Evolutionary conservation across 768 basidiomycete species (phyloP).

Genomic region (Boletus edulis): DNA sequence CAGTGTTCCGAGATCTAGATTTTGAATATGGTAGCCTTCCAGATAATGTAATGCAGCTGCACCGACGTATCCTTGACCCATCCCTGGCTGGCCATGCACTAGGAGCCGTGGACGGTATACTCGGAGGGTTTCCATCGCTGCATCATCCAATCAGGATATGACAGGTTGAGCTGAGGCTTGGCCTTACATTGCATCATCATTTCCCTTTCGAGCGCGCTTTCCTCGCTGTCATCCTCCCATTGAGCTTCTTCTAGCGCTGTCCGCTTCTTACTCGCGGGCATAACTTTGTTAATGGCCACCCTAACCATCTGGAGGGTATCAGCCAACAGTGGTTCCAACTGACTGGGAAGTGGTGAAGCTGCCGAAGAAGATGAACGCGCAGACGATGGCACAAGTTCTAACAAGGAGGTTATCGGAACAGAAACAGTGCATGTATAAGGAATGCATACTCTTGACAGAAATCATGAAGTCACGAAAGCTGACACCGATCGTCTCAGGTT

Average conservation of each 20-base stretch:
- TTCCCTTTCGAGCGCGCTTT: constrained; percentile 87
- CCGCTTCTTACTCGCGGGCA: constrained; percentile 79
- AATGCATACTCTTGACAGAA: constrained; percentile 81
- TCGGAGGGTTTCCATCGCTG: constrained; percentile 89
- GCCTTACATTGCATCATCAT: constrained; percentile 80
- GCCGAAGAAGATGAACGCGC: constrained; percentile 86
- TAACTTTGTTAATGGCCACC: constrained; percentile 61
- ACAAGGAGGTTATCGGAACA: constrained; percentile 5
- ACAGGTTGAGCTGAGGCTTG: not conserved
- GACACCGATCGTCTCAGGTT: constrained; percentile 82
- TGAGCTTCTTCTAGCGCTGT: constrained; percentile 93
- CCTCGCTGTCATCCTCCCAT: constrained; percentile 78
- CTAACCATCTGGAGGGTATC: constrained; percentile 72
- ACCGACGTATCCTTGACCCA: constrained; percentile 91
- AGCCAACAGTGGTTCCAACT: constrained; percentile 76
- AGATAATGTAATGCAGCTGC: constrained; percentile 90
- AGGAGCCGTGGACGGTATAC: constrained; percentile 88
- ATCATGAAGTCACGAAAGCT: constrained; percentile 95
- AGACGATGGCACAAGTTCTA: constrained; percentile 93
- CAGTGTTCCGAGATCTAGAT: constrained; percentile 84
- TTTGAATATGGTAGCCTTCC: constrained; percentile 95
- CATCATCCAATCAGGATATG: constrained; percentile 4
- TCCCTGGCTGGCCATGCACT: constrained; percentile 76
- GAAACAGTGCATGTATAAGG: not conserved
- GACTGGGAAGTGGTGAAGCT: constrained; percentile 80